Percentiles rank a stretch among this genome's conserved stretches.
Conservation (phyloP, 148 eudicot genomes). For the Nepenthes mirabilis region DNA sequence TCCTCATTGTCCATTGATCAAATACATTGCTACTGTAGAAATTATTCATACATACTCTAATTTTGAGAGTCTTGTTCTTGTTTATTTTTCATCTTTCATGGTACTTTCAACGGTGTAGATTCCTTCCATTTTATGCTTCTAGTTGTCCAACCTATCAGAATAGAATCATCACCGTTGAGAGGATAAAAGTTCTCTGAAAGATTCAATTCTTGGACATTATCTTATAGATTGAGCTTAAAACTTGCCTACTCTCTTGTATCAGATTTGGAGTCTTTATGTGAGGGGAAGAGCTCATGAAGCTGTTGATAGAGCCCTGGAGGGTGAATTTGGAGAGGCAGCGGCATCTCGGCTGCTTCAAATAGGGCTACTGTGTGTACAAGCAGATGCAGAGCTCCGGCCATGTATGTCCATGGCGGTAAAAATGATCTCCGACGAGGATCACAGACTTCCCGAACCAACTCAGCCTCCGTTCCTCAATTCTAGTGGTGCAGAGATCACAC, state of each 20-base stretch:
- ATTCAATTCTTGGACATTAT: too few species aligned
- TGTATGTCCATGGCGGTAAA: conserved; percentile 32
- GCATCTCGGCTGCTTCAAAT: conserved; percentile 24
- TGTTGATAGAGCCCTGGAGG: conserved; percentile 22
- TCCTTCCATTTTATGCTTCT: too few species aligned
- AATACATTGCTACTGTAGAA: not conserved
- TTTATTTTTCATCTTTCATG: too few species aligned
- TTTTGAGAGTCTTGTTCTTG: too few species aligned
- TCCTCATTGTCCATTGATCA: not conserved
- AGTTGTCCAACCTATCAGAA: too few species aligned
- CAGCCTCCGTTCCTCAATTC: conserved; percentile 37
- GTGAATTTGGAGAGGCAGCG: conserved; percentile 17
- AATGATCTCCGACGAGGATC: conserved; percentile 15
- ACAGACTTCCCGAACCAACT: conserved; percentile 20
- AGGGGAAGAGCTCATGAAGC: conserved; percentile 18
- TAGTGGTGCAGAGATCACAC: conserved; percentile 7
- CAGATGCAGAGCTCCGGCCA: conserved; percentile 33
- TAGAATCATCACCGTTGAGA: too few species aligned
- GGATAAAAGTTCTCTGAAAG: too few species aligned
- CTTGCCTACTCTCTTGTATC: not conserved
- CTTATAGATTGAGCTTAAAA: too few species aligned
- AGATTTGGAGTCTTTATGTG: conserved; percentile 29
- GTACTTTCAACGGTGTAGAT: too few species aligned
- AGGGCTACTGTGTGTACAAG: conserved; percentile 38
- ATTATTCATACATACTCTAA: too few species aligned